Evolutionary conservation across 2,329 filamentous ascomycete species (phyloP), one percentile per base, ranked within the genome.

Genomic region (Nemania serpens): DNA sequence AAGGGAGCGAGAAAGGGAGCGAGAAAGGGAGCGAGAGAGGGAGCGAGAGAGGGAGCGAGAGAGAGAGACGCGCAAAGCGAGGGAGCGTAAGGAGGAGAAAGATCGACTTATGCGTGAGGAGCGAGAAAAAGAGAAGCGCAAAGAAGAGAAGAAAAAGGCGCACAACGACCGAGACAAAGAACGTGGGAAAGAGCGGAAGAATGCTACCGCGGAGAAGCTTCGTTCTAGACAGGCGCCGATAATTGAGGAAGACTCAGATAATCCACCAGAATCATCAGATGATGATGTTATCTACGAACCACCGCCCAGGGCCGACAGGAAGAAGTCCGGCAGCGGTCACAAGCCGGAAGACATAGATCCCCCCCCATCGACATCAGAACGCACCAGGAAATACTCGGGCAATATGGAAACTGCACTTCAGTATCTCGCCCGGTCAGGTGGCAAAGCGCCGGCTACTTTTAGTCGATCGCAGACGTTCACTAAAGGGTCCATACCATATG

Each of bases 41-140:
- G 69, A 69, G 10, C 72, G 73, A 36, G 69, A 69, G 13, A 59
- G 41, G 66, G 60, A 69, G 42, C 3, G 25, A 7, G 61, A 58
- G 67, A 69, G 64, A 17, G 43, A 47, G 22, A 25, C 59, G 42
- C 45, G 45, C n/a, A 48, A 48, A n/a, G 43, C 43, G 29, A 46
- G 13, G 22, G 43, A 46, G 11, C 45, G 45, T 18, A 56, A 47
- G 54, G 55, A 62, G 11, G 51, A 61, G 55, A 60, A 45, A 50
- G 22, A 61, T 77, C 25, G 45, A 2, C 13, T 48, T n/a, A 13
- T 6, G 75, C 74, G 73, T 66, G 62, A 67, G 66, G 68, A 68
- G 60, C 70, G 70, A 48, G 70, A 75, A 71, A 75, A 74, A 48
- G 70, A 72, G 60, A 70, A 70, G 41, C 62, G 66, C 33, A 66